Evolutionary conservation across 768 basidiomycete species (phyloP), one percentile per base, ranked within the genome.

Genomic region (Chalciporus pseudorubinellus): DNA sequence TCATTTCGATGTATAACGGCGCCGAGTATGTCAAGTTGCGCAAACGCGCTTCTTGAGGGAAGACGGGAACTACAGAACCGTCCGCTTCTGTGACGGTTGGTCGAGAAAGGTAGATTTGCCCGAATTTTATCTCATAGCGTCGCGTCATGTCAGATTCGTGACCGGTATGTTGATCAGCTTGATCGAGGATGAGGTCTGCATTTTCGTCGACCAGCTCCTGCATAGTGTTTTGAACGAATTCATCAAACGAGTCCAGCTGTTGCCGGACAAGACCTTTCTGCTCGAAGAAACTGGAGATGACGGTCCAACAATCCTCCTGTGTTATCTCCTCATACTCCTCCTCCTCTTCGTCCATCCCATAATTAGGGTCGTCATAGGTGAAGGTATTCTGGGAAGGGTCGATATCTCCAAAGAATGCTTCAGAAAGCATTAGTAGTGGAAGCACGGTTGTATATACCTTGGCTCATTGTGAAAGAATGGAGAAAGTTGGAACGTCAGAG

Each of bases 141-240:
- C 92, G 84, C 67, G 92, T 85, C 74, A 85, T 85, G 54, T 83
- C 81, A 54, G 84, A 79, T 39, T 87, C 83, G 57, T 89, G 87
- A 6, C 95, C 95, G 9, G 94, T 89, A 68, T 97, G 93, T 71
- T 99, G 97, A 68, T 92, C 88, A 46, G 89, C 89, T 72, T 98
- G 97, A 73, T 98, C 95, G 43, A 99, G 77, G 58, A 95, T 94
- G 64, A 99, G 83, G 62, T 92, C 92, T n/a, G 87, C 74, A 58
- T 92, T 92, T 73, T 99, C 97, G 68, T 98, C 97, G 19, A 99
- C 95, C 21, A 99, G 79, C 68, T 98, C 97, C 72, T 98, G 95
- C 94, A 99, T 97, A 13, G 94, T 98, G 61, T 98, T 98, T 67
- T 98, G 93, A 29, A 99, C 92, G 64, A 98, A 99, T 73, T 98